Evolutionary conservation across 345 rosid species (phyloP).

Genomic region (Eucalyptus brandiana): DNA sequence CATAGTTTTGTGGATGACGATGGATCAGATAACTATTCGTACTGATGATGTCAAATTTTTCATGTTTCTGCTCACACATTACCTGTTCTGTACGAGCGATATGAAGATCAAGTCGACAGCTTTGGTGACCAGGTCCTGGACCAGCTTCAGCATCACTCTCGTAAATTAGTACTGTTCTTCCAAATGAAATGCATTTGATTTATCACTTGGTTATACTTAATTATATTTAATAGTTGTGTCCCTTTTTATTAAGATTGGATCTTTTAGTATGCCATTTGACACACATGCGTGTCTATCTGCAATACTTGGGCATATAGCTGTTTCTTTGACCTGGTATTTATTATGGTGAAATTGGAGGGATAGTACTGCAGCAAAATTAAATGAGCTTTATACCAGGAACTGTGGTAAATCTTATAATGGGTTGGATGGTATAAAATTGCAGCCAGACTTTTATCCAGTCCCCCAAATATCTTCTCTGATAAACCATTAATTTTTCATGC

Average conservation of each 20-base stretch:
- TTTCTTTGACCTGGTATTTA: background rate
- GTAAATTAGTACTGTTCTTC: constrained; percentile 43
- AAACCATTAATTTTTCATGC: background rate
- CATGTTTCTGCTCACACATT: constrained; percentile 66
- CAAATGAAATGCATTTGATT: too few species aligned
- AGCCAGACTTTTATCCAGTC: background rate
- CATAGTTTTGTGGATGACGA: background rate
- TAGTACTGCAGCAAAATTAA: background rate
- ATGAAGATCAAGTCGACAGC: constrained; percentile 70
- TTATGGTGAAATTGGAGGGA: background rate
- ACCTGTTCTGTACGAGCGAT: constrained; percentile 80
- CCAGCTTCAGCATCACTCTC: constrained; percentile 49
- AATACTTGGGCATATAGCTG: background rate
- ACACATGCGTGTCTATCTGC: background rate
- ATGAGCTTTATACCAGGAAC: background rate
- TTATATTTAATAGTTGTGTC: too few species aligned
- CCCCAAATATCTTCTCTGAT: background rate
- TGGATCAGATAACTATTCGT: background rate
- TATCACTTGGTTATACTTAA: too few species aligned
- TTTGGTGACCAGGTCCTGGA: constrained; percentile 31
- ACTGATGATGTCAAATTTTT: background rate
- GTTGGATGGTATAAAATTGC: background rate
- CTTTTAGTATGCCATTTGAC: background rate
- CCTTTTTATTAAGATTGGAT: background rate
- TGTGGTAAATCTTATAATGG: background rate